These are phyloP conservation scores for Dictyophora rubrovolvata DNA, from an alignment of 768 basidiomycete genomes.

Conservation along the genomic window DNA sequence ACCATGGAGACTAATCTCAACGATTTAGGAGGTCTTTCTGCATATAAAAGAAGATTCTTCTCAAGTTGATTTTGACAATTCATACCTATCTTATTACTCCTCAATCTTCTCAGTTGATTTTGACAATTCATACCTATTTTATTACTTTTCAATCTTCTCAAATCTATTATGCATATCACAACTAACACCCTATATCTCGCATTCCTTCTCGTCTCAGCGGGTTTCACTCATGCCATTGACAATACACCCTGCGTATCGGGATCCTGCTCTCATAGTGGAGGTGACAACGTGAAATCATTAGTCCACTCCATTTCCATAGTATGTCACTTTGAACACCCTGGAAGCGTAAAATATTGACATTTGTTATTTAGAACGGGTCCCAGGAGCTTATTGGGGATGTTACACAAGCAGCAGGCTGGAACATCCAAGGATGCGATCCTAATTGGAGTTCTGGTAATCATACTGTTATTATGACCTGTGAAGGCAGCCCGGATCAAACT, in stretches of 20 bases:
- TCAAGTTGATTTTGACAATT: too few species aligned
- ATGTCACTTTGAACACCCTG: neutral
- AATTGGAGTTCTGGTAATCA: conserved; percentile 9
- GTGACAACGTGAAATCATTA: conserved; percentile 2
- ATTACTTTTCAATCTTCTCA: too few species aligned
- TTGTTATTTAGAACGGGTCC: neutral
- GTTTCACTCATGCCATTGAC: neutral
- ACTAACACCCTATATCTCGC: too few species aligned
- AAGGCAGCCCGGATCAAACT: conserved; percentile 1
- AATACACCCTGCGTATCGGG: conserved; percentile 4
- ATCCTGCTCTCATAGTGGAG: conserved; percentile 2
- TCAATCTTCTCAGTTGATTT: too few species aligned
- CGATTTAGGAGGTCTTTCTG: too few species aligned
- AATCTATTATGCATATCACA: too few species aligned
- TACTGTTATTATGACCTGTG: conserved; percentile 1
- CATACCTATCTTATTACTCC: too few species aligned
- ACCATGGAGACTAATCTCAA: too few species aligned
- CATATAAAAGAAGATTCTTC: too few species aligned
- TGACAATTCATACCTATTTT: too few species aligned
- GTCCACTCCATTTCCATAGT: conserved; percentile 1
- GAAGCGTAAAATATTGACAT: neutral
- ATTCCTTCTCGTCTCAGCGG: neutral
- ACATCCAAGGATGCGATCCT: conserved; percentile 36
- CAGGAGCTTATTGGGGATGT: conserved; percentile 19
- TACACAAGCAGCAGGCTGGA: conserved; percentile 40